Evolutionary conservation across 305 asterid genomes (phyloP), one percentile per base, ranked within the genome.

Genomic region (Rubia tinctorum): DNA sequence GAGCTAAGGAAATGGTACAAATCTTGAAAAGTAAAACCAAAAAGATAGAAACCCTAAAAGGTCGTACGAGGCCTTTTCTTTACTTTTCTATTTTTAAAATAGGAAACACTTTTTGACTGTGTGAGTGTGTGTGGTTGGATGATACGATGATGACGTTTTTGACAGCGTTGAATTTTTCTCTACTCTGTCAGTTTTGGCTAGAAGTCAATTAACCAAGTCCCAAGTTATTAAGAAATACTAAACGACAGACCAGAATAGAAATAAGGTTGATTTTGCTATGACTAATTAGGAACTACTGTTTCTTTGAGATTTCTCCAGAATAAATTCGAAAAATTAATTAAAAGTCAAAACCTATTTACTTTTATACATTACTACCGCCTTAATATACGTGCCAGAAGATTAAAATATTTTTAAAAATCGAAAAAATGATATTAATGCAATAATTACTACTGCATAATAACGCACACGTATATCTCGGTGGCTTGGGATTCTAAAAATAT

Each of bases 161-260:
- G 71, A 53, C 60, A 70, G 86, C 87, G 87, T 85, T 86, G 86
- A 83, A 83, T 80, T 85, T 25, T 17, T 12, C 17, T 80, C n/a
- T 53, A 7, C 60, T 85, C 67, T 85, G 83, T 69, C 88, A 81
- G 87, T 53, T 71, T 62, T 77, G 76, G 68, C 27, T 22, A 13
- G 4, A 82, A 71, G 79, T 72, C 75, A 18, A 14, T 40, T 67
- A 59, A 73, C 62, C 39, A 73, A 78, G 73, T 68, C 61, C 71
- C 80, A 82, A 69, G 81, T 82, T 80, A 70, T 77, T 74, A 80
- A 77, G 82, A 80, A 66, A 75, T 73, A n/a, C 42, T 75, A 75
- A 80, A 82, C 76, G 82, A 84, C 80, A 81, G 69, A 78, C 75
- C 60, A 53, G 23, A 6, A 75, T 59, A 25, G 65, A 67, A 37